These are phyloP conservation scores for Fusarium chuoi DNA, from an alignment of 2,329 filamentous ascomycete species.

Conservation along the genomic window DNA sequence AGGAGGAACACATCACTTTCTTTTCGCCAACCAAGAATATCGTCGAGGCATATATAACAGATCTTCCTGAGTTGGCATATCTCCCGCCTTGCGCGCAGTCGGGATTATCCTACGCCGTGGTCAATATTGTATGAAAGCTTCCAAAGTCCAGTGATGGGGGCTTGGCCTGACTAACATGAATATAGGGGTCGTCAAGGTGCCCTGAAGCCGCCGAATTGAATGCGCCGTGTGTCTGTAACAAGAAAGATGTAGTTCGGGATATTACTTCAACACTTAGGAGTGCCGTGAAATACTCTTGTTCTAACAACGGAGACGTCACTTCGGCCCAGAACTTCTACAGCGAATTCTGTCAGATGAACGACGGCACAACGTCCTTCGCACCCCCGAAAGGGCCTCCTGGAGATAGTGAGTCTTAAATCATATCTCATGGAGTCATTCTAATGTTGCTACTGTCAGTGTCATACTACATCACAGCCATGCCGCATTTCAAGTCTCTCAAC, in stretches of 20 bases:
- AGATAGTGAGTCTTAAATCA: slow-evolving; percentile 54
- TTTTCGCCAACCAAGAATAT: slow-evolving; percentile 53
- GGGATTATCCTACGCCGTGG: slow-evolving; percentile 46
- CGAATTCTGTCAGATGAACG: slow-evolving; percentile 62
- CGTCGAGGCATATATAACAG: slow-evolving; percentile 61
- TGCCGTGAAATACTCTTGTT: slow-evolving; percentile 57
- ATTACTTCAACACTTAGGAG: slow-evolving; percentile 57
- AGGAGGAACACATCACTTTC: slow-evolving; percentile 52
- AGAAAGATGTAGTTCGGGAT: slow-evolving; percentile 58
- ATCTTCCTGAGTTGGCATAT: slow-evolving; percentile 56
- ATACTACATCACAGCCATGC: slow-evolving; percentile 64
- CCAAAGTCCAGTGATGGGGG: background rate
- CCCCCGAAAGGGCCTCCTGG: slow-evolving; percentile 59
- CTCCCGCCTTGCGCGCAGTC: slow-evolving; percentile 52
- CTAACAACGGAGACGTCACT: slow-evolving; percentile 56
- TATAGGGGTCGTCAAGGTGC: slow-evolving; percentile 44
- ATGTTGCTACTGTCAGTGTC: slow-evolving; percentile 52
- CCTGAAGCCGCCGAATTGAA: slow-evolving; percentile 54
- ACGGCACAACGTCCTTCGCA: slow-evolving; percentile 62
- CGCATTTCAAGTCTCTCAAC: slow-evolving; percentile 57
- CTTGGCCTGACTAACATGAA: background rate
- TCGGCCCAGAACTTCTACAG: slow-evolving; percentile 62
- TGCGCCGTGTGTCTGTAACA: slow-evolving; percentile 63
- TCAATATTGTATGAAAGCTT: slow-evolving; percentile 40
- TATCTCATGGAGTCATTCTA: background rate